Base-by-base conservation (phyloP, 768 basidiomycete genomes). In the Strobilomyces echinocephalus region DNA sequence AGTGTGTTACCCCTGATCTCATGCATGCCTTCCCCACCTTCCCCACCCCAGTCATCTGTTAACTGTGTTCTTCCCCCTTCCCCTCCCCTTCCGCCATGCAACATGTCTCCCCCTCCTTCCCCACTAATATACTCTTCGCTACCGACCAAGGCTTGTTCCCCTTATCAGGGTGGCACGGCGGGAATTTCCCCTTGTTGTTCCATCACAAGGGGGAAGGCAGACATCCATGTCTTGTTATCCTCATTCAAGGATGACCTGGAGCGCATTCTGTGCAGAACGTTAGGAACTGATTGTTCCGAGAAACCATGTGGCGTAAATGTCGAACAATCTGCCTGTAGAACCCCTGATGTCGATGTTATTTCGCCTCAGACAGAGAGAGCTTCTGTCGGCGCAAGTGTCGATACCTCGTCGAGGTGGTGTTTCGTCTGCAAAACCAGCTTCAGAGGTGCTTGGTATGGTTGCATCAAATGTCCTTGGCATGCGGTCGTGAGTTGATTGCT, bases 171-270 rank as follows among this genome's bases (percentile, higher is more conserved):
- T 45, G 26, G 14, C 14, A 39, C n/a, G 21, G 38, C 12, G 18
- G 47, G 11, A 33, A 4, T 8, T 15, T 40, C 45, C 12, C 40
- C 54, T 30, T 80, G 79, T 62, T 83, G 81, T 64, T 66, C 77
- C 5, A 59, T 77, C 4, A 58, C 73, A 2, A 69, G 77, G 49
- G 74, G 73, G 46, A 84, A 76, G 65, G 65, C 63, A 36, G 82
- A 85, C 49, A 66, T 87, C 8, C 69, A 73, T 50, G 46, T 56
- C 1, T 64, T 84, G 31, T 56, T 87, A 36, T 58, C 67, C 44
- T 70, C 70, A n/a, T 85, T 87, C 63, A 77, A 82, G 61, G 57
- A 64, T 10, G 77, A 82, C 50, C 68, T 88, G n/a, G 74, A 82
- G 36, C 69, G 66, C 14, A 70, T 79, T 52, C 60, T 85, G 24